Base-by-base conservation (phyloP, 768 basidiomycete species). In the Termitomyces bulborhizus region DNA sequence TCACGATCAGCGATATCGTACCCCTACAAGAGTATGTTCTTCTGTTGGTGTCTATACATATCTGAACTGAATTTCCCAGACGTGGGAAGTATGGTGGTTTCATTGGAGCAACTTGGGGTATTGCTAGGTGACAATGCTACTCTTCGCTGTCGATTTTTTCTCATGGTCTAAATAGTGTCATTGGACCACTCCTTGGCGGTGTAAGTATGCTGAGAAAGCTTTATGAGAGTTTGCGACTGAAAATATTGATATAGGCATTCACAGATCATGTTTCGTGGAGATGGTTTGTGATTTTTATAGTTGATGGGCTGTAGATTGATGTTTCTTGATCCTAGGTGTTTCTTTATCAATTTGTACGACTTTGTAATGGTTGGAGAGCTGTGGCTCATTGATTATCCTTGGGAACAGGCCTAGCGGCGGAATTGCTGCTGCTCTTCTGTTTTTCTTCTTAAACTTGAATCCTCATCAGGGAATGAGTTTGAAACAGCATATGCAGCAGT, bases 161-260 rank as follows among this genome's bases (percentile, higher is more conserved):
- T 60, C 42, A 51, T 26, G 29, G 3, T 24, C 27, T 51, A 46
- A n/a, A 29, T 36, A 82, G 85, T 57, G 82, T 88, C 18, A 59
- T 88, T 12, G 89, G 92, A 0, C 93, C 93, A 2, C 74, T 97
- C 12, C 69, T 94, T 13, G 92, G 92, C 55, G 92, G 91, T 55
- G 88, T 88, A 67, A 73, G 85, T 67, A 8, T 36, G 24, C 7
- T 24, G 9, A 15, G 26, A 24, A 46, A 45, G 12, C 6, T n/a
- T 8, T 26, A 11, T 11, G 29, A 21, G 34, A 26, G 15, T 15
- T 56, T 40, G 46, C 43, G 7, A 47, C 37, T 46, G 53, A 56
- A 57, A 24, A 36, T 21, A 12, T 49, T 7, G 39, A 58, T 54
- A 40, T 58, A 86, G 86, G 83, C 70, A 12, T 81, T 92, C 55